These are phyloP conservation scores for Hemileia vastatrix DNA, from an alignment of 1,284 basidiomycete genomes.

Conservation along the genomic window DNA sequence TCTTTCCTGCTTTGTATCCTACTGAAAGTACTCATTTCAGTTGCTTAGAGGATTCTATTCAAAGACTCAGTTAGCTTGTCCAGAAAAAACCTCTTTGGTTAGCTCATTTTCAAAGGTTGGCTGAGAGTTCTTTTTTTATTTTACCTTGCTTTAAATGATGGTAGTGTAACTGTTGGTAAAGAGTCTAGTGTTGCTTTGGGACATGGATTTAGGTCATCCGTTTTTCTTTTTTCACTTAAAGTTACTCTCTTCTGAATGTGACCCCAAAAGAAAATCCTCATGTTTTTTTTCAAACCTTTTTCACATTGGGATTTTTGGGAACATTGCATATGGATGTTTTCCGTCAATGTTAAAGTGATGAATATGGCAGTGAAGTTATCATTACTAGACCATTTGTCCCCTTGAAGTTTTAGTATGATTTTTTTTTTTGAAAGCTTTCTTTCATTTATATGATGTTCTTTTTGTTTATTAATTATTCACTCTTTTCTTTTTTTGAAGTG, in stretches of 20 bases:
- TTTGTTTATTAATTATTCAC: too few relatives aligned
- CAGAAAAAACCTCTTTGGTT: too few relatives aligned
- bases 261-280: background rate
- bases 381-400: conserved; percentile 82
- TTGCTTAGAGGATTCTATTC: conserved; percentile 92
- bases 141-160: conserved; percentile 75
- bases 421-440: too few relatives aligned
- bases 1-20: conserved; percentile 92
- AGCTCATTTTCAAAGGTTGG: too few relatives aligned
- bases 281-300: background rate
- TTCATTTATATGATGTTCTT: too few relatives aligned
- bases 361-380: conserved; percentile 56
- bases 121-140: too few relatives aligned
- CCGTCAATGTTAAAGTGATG: conserved; percentile 89
- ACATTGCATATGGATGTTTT: conserved; percentile 97
- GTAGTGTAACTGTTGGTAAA: conserved; percentile 79
- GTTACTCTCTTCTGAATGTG: too few relatives aligned
- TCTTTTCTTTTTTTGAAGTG: too few relatives aligned
- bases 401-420: conserved; percentile 62
- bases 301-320: conserved; percentile 77
- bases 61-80: conserved; percentile 63
- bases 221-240: background rate
- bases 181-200: conserved; percentile 90
- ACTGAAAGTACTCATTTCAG: conserved; percentile 81
- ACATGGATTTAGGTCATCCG: conserved; percentile 58